Base-by-base conservation (phyloP, 768 basidiomycete species). In the Stropharia rugosoannulata region DNA sequence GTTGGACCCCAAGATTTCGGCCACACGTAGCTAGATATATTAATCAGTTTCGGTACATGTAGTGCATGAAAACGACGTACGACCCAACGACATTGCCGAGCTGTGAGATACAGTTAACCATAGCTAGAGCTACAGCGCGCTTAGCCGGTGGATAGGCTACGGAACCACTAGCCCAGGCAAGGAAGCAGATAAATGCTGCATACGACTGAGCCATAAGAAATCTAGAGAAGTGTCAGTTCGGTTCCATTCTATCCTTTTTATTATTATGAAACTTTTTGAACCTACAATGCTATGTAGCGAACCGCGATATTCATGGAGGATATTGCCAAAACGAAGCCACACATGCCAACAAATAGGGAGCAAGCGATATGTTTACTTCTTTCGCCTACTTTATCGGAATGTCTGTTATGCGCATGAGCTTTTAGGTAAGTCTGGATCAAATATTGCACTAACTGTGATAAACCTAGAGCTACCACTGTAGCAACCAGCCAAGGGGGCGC, bases 31-130 rank as follows among this genome's bases (percentile, higher is more conserved):
- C 84, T 46, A 37, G 45, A n/a, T 25, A 56, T 12, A 43, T 45
- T 15, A 18, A 36, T 37, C 36, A 46, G 16, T 6, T 18, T 27
- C 10, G 19, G 10, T 15, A 47, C 52, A 32, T 48, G 44, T 29
- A 12, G 39, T 29, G 45, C 39, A 25, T 15, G 44, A 46, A 19
- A 53, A 61, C n/a, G 25, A 81, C 84, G 73, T 75, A 95, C 76
- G 91, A 86, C 59, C 93, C 93, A 41, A 85, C 73, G 40, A 96
- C 78, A 72, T 95, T 95, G 0, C 94, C 94, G 3, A 91, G 76
- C 64, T 91, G 86, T 8, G 87, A 87, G 64, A 92, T 83, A 40
- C 86, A 83, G 68, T 95, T 93, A 63, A 94, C 82, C 57, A 90
- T 71, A 1, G 92, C 93, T 46, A 96, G 76, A 11, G 87, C 87